Evolutionary conservation across 306 rosid species (phyloP), one percentile per base, ranked within the genome.

Genomic region (Albizia julibrissin): DNA sequence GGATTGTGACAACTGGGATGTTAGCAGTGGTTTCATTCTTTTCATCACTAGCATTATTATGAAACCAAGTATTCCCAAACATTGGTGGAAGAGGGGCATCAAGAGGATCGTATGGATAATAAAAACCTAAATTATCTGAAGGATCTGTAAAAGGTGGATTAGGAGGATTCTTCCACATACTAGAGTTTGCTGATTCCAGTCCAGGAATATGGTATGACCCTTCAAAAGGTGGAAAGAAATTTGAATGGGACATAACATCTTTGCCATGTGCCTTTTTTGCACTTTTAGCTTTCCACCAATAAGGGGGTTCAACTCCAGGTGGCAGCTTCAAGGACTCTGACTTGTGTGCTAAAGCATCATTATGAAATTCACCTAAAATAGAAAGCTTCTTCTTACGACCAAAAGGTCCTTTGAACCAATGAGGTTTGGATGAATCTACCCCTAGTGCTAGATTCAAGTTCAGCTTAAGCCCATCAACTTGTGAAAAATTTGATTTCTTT

Each of bases 351-450:
- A 42, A 69, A 80, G 81, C 76, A 69, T 76, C 12, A 81, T 74
- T 64, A 85, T 78, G 50, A 46, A 89, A 86, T 82, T 82, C 59
- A 83, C 69, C 84, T 8, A 78, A 76, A 72, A 46, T 56, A 77
- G 26, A 16, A 65, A 64, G 82, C 85, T 90, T 89, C 86, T 81
- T 94, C 81, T 73, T 88, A 76, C 68, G 50, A 39, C 82, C 87
- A 54, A 80, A 88, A 79, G 86, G 83, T 76, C 89, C 92, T 39
- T 72, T 79, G 78, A 37, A 70, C 89, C 85, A 86, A 46, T 76
- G 85, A 75, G 89, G 75, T 78, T 85, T 87, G 67, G 89, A 86
- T 62, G 89, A 72, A 66, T 83, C 87, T 40, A 18, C 66, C 68
- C 88, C 91, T 68, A 79, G 81, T 33, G 87, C 76, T 74, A 81